Percentiles rank a stretch among this genome's conserved stretches.
phyloP scores from a whole-genome alignment of 306 rosid genomes.

The Spatholobus suberectus region DNA sequence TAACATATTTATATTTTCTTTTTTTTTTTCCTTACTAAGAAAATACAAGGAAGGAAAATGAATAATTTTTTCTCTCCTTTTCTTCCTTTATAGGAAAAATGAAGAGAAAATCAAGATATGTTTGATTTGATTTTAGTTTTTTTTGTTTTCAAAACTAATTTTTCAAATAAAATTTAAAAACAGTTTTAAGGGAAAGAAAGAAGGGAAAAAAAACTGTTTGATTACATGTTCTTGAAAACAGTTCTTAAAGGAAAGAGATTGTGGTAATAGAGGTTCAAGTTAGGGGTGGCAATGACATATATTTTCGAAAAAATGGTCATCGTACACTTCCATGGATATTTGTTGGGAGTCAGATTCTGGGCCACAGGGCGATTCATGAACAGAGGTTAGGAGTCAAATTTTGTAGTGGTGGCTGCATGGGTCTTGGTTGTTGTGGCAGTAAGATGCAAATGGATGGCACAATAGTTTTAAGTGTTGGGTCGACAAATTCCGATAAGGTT shows the following conservation, averaged over 20 bases:
- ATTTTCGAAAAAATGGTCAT: neutral
- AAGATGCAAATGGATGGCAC: neutral
- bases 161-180: no score
- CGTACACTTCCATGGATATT: neutral
- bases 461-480: neutral
- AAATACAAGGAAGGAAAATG: neutral
- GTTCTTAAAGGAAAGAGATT: neutral
- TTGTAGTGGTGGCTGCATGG: neutral
- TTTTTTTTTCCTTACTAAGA: neutral
- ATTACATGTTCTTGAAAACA: no score
- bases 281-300: no score
- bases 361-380: slow-evolving; percentile 1
- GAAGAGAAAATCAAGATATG: neutral
- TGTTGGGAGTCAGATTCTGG: slow-evolving; percentile 1
- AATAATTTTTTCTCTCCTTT: no score
- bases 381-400: slow-evolving; percentile 14
- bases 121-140: no score
- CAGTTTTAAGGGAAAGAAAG: neutral
- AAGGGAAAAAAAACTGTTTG: no score
- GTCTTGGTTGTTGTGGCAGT: neutral
- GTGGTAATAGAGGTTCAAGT: no score
- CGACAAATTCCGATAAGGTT: slow-evolving; percentile 14
- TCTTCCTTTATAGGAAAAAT: no score
- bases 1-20: no score
- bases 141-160: no score